Evolutionary conservation across 257 asterid species (phyloP), one percentile per base, ranked within the genome.

Genomic region (Solanum verrucosum): DNA sequence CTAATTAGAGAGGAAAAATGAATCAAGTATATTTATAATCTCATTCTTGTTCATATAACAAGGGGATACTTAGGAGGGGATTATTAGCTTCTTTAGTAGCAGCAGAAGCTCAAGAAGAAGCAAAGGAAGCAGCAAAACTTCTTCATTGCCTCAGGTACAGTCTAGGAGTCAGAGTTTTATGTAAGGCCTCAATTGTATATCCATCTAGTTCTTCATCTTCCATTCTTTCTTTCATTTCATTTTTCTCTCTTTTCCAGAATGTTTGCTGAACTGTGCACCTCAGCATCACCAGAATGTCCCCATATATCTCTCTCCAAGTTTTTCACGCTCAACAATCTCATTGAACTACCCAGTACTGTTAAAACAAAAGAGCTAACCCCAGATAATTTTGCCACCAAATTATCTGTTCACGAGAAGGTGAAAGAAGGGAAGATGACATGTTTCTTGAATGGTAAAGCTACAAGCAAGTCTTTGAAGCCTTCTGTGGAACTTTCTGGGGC

Each of bases 61-160:
- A 96, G 98, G 97, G 92, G 81, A 86, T 94, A 92, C 88, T 93
- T 81, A 93, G 95, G 42, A 96, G 95, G 92, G 94, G 93, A 63
- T 88, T 91, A 71, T 88, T 95, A 87, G 98, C 98, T 84, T 93
- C 95, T 89, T 86, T 91, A 87, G 95, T 96, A 71, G 96, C 96
- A 75, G 93, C 93, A 72, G 96, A 94, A 92, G 99, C 99, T 73
- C 97, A 95, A 73, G 95, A 92, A 87, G 99, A 96, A 91, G 98
- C 96, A 29, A 91, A 90, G 63, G 85, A 90, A 82, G 95, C 98
- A 20, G 93, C 95, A 90, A 93, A 93, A 87, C 94, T 96, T 71
- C 92, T 93, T 87, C 94, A 92, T 75, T 94, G 97, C 95, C 94
- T 96, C 65, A 92, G 98, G 99, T 95, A 87, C 38, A 15, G 65